Evolutionary conservation across 495 filamentous ascomycete genomes (phyloP), one percentile per base, ranked within the genome.

Genomic region (Penicillium manginii): DNA sequence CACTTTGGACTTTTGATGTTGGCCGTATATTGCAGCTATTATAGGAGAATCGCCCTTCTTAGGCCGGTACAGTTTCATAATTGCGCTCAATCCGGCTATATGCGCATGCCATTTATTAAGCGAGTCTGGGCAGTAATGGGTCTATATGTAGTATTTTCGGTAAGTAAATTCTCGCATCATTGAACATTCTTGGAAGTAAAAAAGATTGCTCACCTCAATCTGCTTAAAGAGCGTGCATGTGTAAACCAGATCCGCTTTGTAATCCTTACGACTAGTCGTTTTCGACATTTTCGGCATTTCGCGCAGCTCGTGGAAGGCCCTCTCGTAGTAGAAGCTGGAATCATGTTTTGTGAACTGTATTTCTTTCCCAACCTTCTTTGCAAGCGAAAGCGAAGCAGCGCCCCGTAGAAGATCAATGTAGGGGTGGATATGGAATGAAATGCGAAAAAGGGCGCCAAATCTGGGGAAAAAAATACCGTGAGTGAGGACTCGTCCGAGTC

Each of bases 211-310:
- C 12, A 55, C 52, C 52, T 55, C 35, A 55, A 55, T 22, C 40
- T 55, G 52, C 26, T 55, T 14, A 19, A 55, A 55, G 18, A 55
- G 39, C 6, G 14, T n/a, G 12, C 52, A 55, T 46, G 52, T 55
- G 47, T 47, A 55, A 31, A 55, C 26, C 29, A 55, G 39, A n/a
- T 55, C 52, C 33, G 39, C 14, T 15, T 4, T 33, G 19, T 43
- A 55, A 32, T 39, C 39, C 26, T 37, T 55, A 19, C 26, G 52
- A 47, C 52, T 48, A 33, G 47, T 19, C 18, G 40, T 40, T 14
- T 46, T 47, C 15, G 40, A 45, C 52, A 55, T 29, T 15, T 47
- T 35, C 55, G 55, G 29, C 55, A 58, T 17, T 58, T 58, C 15
- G 18, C 55, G 37, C 55, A 58, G 37, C 39, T 52, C 32, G 33